Conservation (phyloP, 2,329 filamentous ascomycete species). For the Talaromyces sp. region DNA sequence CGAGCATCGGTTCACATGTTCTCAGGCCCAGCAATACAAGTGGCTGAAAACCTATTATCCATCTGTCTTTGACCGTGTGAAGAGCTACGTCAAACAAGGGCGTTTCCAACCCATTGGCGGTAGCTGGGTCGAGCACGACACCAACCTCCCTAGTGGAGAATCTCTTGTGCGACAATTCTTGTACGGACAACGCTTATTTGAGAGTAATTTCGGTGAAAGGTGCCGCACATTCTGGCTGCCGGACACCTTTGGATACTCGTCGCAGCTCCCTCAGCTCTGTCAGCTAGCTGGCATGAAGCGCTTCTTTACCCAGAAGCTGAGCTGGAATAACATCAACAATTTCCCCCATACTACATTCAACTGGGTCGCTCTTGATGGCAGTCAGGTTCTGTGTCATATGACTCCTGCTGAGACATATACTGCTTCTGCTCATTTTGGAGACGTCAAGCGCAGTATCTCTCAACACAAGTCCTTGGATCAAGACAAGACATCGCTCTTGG, state of each 20-base stretch:
- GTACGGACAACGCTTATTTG: conserved; percentile 91
- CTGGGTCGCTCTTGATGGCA: conserved; percentile 93
- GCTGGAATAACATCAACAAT: conserved; percentile 99
- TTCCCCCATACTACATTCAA: conserved; percentile 99
- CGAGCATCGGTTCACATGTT: conserved; percentile 86
- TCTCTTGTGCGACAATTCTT: conserved; percentile 90
- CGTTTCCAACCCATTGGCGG: conserved; percentile 93
- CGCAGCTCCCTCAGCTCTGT: conserved; percentile 88
- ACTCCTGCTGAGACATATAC: conserved; percentile 93
- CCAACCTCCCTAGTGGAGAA: conserved; percentile 93
- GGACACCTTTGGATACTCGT: conserved; percentile 96
- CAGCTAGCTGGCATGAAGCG: conserved; percentile 91
- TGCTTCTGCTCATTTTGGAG: conserved; percentile 87
- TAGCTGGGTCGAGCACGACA: conserved; percentile 98
- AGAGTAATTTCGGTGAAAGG: conserved; percentile 83
- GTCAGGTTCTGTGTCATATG: conserved; percentile 97
- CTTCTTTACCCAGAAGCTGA: conserved; percentile 97
- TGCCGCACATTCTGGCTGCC: conserved; percentile 95
- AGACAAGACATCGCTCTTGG: conserved; percentile 81
- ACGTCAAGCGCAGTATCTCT: conserved; percentile 80
- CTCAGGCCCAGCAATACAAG: conserved; percentile 95
- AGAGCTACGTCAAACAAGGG: conserved; percentile 81
- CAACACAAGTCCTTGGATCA: conserved; percentile 96
- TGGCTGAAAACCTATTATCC: conserved; percentile 92
- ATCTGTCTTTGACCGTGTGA: conserved; percentile 81